These are phyloP conservation scores for Claviceps digitariae DNA, from an alignment of 2,329 filamentous ascomycete species.

Conservation along the genomic window DNA sequence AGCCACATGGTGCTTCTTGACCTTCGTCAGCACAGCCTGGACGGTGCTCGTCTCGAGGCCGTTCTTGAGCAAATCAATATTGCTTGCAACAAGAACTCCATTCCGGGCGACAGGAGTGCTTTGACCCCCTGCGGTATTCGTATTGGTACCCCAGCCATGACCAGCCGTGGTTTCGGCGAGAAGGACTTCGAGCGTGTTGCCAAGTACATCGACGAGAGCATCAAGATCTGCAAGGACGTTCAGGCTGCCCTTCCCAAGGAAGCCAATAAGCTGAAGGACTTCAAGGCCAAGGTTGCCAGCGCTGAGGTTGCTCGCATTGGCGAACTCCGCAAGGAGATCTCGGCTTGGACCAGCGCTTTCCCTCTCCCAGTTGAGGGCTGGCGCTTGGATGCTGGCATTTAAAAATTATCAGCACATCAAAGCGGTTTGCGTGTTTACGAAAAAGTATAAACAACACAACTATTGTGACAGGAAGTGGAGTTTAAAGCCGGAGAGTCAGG, in stretches of 20 bases:
- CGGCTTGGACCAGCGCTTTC: conserved; percentile 76
- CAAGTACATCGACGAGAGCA: conserved; percentile 73
- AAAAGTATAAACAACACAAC: neutral
- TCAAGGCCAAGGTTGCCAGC: conserved; percentile 79
- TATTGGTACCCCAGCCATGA: conserved; percentile 96
- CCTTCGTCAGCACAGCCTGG: conserved; percentile 72
- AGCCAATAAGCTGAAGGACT: conserved; percentile 99
- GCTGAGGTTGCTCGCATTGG: conserved; percentile 74
- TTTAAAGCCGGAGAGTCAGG: neutral
- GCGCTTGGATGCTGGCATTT: conserved; percentile 47
- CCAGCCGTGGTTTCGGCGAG: conserved; percentile 81
- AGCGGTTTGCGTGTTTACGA: neutral
- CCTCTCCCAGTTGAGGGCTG: conserved; percentile 76
- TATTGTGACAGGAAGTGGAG: neutral
- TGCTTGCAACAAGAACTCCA: conserved; percentile 98
- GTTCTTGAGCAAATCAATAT: conserved; percentile 98
- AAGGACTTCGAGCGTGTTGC: conserved; percentile 87
- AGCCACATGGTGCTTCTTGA: conserved; percentile 96
- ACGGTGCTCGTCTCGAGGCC: conserved; percentile 89
- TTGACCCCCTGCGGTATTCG: conserved; percentile 89
- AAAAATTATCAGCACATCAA: conserved; percentile 15
- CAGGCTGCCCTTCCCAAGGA: conserved; percentile 82
- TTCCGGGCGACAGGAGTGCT: conserved; percentile 93
- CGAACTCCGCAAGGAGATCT: conserved; percentile 77
- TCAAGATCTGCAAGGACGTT: conserved; percentile 82